Conservation (phyloP, 2,329 filamentous ascomycete species). For the Blastomyces gilchristii region DNA sequence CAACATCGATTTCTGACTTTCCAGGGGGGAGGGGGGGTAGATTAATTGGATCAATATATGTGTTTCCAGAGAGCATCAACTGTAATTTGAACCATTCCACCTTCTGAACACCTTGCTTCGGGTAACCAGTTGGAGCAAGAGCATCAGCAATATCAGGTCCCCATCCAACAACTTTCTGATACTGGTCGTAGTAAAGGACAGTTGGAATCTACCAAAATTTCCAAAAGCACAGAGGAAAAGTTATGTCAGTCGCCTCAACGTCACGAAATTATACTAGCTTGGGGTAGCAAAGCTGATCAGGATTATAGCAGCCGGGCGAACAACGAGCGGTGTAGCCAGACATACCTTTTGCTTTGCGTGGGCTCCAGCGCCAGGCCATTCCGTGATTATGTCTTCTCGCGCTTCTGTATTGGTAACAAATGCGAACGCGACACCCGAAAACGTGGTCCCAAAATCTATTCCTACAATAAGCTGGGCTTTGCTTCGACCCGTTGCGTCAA, state of each 20-base stretch:
- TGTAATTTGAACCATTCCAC: constrained; percentile 99
- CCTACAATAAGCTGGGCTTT: constrained; percentile 97
- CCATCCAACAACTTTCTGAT: constrained; percentile 99
- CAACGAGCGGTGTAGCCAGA: not conserved
- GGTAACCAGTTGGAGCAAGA: constrained; percentile 90
- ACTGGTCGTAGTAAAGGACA: constrained; percentile 98
- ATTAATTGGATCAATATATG: constrained; percentile 98
- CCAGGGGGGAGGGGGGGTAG: constrained; percentile 91
- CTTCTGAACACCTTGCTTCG: constrained; percentile 95
- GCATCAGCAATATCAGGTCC: constrained; percentile 96
- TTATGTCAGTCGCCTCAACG: not conserved
- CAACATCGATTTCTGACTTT: constrained; percentile 97
- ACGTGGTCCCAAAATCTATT: constrained; percentile 98
- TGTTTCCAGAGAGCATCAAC: constrained; percentile 96
- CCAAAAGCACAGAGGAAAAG: not conserved
- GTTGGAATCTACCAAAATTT: constrained; percentile 73
- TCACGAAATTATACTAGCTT: not conserved
- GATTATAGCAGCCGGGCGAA: not conserved
- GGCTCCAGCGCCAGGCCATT: constrained; percentile 95
- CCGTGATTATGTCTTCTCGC: constrained; percentile 96
- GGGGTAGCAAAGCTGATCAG: not conserved
- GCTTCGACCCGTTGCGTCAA: constrained; percentile 77
- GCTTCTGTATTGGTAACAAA: constrained; percentile 94
- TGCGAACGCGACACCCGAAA: constrained; percentile 90
- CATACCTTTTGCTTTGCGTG: constrained; percentile 96